Conservation (phyloP, 495 filamentous ascomycete genomes). For the Penicillium atrosanguineum region DNA sequence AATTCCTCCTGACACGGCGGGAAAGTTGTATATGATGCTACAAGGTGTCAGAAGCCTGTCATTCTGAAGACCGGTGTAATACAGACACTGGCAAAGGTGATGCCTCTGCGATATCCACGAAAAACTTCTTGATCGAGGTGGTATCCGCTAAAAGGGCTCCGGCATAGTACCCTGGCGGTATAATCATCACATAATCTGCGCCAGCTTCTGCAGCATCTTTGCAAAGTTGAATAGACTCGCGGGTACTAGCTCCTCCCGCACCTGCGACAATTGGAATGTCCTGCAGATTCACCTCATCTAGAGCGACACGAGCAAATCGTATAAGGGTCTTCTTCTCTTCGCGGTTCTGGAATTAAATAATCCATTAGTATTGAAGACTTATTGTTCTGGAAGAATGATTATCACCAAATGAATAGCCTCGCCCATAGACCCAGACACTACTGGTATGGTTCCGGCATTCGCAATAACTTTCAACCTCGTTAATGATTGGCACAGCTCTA, state of each 20-base stretch:
- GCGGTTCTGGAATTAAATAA: background rate
- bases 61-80: background rate
- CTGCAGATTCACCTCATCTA: background rate
- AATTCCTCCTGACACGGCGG: conserved; percentile 3
- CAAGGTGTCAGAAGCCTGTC: background rate
- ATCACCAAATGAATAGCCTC: conserved; percentile 6
- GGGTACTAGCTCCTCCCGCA: conserved; percentile 2
- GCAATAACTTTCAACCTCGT: conserved; percentile 1
- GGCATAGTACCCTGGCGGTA: conserved; percentile 4
- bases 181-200: conserved; percentile 5
- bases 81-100: conserved; percentile 3
- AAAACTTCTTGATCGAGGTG: background rate
- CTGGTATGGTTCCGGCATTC: conserved; percentile 3
- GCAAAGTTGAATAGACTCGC: conserved; percentile 4
- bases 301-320: background rate
- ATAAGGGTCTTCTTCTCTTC: background rate
- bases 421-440: conserved; percentile 5
- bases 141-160: background rate
- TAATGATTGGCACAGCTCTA: background rate
- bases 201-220: conserved; percentile 7
- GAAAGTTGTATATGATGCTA: conserved; percentile 5
- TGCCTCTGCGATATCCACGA: conserved; percentile 5
- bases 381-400: background rate
- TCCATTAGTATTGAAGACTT: background rate
- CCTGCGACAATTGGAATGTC: conserved; percentile 2